phyloP scores from a whole-genome alignment of 352 stramenopile species.

The Nothophytophthora sp. region DNA sequence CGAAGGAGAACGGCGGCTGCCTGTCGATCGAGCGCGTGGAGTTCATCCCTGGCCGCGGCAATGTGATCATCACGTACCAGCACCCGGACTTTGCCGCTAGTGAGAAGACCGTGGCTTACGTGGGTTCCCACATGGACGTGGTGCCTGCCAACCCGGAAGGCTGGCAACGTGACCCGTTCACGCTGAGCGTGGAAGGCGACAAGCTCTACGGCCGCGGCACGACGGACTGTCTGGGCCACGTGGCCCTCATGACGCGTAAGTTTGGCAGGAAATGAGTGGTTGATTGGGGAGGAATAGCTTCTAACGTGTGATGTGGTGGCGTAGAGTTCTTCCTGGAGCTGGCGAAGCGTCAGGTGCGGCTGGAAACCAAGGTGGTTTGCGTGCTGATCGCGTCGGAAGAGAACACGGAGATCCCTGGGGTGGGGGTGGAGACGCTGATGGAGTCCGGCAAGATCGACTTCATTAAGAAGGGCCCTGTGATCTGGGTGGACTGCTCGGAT shows the following conservation, averaged over 20 bases:
- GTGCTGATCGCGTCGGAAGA: slow-evolving; percentile 91
- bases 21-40: slow-evolving; percentile 73
- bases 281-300: neutral
- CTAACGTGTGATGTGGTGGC: neutral
- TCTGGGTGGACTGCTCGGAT: slow-evolving; percentile 92
- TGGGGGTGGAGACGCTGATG: slow-evolving; percentile 88
- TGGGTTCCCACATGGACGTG: slow-evolving; percentile 92
- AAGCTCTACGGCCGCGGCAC: slow-evolving; percentile 91
- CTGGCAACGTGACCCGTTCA: slow-evolving; percentile 89
- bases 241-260: slow-evolving; percentile 85
- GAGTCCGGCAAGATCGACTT: slow-evolving; percentile 89
- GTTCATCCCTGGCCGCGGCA: slow-evolving; percentile 82
- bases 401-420: slow-evolving; percentile 68
- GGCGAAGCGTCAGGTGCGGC: slow-evolving; percentile 57
- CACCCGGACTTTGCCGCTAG: slow-evolving; percentile 46
- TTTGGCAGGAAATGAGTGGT: neutral
- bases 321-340: slow-evolving; percentile 69
- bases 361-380: slow-evolving; percentile 76
- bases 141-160: slow-evolving; percentile 89
- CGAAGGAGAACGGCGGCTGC: slow-evolving; percentile 70
- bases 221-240: slow-evolving; percentile 91
- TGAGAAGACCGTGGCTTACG: slow-evolving; percentile 80
- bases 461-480: slow-evolving; percentile 90
- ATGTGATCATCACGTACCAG: slow-evolving; percentile 91
- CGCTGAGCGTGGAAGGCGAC: slow-evolving; percentile 86